Evolutionary conservation across 768 basidiomycete genomes (phyloP).

Genomic region (Tylopilus felleus): DNA sequence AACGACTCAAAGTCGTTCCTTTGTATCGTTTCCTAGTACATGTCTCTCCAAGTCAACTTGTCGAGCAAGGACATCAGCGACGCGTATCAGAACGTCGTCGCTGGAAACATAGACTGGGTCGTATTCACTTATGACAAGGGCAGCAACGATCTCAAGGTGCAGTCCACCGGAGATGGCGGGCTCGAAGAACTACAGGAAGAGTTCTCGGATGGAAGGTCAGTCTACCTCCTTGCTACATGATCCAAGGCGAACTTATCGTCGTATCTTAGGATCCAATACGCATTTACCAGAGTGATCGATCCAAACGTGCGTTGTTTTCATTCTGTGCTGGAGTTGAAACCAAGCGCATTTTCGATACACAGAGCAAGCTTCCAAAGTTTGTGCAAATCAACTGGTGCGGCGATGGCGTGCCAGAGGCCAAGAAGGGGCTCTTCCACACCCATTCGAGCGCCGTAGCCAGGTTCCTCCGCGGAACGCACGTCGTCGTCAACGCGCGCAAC

Average conservation of each 20-base stretch:
- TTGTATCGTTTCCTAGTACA: conserved; percentile 31
- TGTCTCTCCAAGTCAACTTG: conserved; percentile 81
- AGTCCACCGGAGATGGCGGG: conserved; percentile 80
- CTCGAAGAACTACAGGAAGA: conserved; percentile 91
- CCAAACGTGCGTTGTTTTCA: conserved; percentile 57
- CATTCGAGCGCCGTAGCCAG: conserved; percentile 78
- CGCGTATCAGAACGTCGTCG: conserved; percentile 74
- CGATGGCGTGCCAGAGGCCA: conserved; percentile 88
- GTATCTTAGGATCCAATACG: conserved; percentile 80
- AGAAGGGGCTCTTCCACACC: conserved; percentile 90
- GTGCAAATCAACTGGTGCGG: conserved; percentile 98
- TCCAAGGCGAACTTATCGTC: conserved; percentile 2
- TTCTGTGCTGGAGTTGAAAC: not conserved
- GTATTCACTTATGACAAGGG: conserved; percentile 79
- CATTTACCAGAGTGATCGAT: conserved; percentile 82
- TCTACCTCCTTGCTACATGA: not conserved
- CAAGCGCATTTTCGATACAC: not conserved
- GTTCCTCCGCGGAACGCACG: conserved; percentile 81
- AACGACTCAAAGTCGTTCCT: no score
- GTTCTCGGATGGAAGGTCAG: conserved; percentile 89
- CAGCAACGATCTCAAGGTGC: conserved; percentile 84
- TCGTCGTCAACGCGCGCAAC: conserved; percentile 82
- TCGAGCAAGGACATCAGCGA: conserved; percentile 66
- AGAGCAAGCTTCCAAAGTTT: conserved; percentile 86
- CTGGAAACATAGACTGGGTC: conserved; percentile 70